phyloP scores from a whole-genome alignment of 2,329 filamentous ascomycete species.

The Cordyceps cicadae region DNA sequence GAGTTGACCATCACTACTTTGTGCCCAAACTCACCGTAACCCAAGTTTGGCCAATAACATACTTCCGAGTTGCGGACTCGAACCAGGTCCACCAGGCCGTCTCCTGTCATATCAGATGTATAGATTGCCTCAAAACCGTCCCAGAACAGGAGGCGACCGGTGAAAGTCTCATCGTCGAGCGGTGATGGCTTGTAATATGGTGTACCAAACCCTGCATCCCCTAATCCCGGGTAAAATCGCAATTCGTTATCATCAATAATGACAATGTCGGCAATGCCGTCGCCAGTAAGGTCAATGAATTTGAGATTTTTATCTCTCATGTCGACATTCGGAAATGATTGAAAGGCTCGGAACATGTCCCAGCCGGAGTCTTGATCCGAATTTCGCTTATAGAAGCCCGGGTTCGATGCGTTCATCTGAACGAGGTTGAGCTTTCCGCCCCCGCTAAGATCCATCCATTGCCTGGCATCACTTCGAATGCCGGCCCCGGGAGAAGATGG shows the following conservation, averaged over 20 bases:
- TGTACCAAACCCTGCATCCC: conserved; percentile 1
- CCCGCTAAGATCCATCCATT: conserved; percentile 10
- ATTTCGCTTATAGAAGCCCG: conserved; percentile 6
- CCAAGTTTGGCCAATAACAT: conserved; percentile 28
- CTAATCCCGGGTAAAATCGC: conserved; percentile 14
- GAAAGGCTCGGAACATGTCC: conserved; percentile 2
- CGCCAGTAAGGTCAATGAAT: conserved; percentile 14
- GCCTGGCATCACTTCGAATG: background rate
- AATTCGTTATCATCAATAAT: conserved; percentile 8
- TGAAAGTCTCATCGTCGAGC: background rate
- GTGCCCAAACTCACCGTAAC: conserved; percentile 24
- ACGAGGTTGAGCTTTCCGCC: conserved; percentile 5
- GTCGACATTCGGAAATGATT: conserved; percentile 1
- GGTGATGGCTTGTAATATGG: background rate
- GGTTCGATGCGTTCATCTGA: background rate
- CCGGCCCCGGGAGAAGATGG: background rate
- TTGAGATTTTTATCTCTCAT: background rate
- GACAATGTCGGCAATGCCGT: conserved; percentile 18
- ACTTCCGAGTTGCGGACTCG: conserved; percentile 20
- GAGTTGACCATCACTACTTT: conserved; percentile 22
- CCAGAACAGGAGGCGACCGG: conserved; percentile 8
- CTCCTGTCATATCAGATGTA: conserved; percentile 21
- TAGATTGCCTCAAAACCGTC: conserved; percentile 13
- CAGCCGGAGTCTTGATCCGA: background rate
- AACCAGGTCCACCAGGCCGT: conserved; percentile 20